Base-by-base conservation (phyloP, 192 early-diverging fungal genomes). In the Coemansia sp. region DNA sequence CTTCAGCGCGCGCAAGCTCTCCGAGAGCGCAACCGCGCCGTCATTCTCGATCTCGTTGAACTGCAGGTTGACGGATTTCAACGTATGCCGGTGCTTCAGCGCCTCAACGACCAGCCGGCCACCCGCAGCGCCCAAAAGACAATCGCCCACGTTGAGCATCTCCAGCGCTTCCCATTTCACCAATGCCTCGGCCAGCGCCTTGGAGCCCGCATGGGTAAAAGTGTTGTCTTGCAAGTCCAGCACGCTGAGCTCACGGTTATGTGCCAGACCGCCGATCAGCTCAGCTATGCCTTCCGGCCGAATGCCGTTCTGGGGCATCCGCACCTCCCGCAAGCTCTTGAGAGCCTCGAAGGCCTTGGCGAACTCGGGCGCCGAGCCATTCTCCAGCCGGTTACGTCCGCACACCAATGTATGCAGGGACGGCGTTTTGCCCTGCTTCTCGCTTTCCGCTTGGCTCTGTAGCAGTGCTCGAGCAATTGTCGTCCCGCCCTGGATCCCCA, bases 181-280 rank as follows among this genome's bases (percentile, higher is more conserved):
- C 36, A 98, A 71, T 4, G 88, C 88, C 15, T 72, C 60, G 6
- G 93, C 90, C 53, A 98, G 81, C 11, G 91, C 90, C 12, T 60
- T 48, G 28, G 91, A 89, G 15, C 96, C 96, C 15, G 69, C 68
- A 30, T 81, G 78, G 3, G 93, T 94, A 51, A 98, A 94, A 0
- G 96, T 98, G 75, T 98, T 98, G 66, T 98, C 96, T 75, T 98
- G 93, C 36, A 98, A 69, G 78, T 98, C 93, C 20, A 98, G 62
- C 44, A 85, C 79, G 41, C 85, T 73, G 40, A 98, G 68, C 17
- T 80, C 64, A 21, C 76, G 72, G 68, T 89, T 92, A 20, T 81
- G 36, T 11, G 83, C 65, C 4, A 98, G 75, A 8, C 87, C 86
- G 15, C 60, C 64, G 23, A 90, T 67, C 37, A 98, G 60, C 58